These are phyloP conservation scores for Syzygium grande DNA, from an alignment of 345 rosid genomes.

Conservation along the genomic window DNA sequence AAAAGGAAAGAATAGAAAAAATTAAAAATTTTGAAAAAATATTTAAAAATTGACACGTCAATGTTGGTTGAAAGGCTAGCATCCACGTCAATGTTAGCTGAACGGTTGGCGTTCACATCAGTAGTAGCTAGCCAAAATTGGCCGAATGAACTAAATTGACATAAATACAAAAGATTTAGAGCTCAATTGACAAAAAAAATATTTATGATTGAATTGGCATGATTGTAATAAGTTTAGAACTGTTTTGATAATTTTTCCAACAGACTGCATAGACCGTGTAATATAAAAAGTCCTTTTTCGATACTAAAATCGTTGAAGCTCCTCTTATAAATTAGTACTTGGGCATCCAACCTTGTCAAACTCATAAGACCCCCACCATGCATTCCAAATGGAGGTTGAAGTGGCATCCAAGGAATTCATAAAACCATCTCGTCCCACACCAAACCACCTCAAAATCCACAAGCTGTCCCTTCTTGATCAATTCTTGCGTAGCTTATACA, in stretches of 20 bases:
- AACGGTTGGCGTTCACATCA: no score
- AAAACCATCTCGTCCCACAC: slow-evolving; percentile 34
- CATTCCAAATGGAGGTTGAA: slow-evolving; percentile 19
- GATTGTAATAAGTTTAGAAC: no score
- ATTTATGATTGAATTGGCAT: neutral
- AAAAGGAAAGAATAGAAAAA: no score
- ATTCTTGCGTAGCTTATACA: slow-evolving; percentile 11
- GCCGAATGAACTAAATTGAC: accelerated
- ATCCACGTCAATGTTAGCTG: neutral
- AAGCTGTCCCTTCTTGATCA: slow-evolving; percentile 35
- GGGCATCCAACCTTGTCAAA: no score
- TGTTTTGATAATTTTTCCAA: no score
- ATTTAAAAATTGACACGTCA: neutral
- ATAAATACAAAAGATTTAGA: neutral
- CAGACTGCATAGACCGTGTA: no score
- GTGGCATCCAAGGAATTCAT: slow-evolving; percentile 17
- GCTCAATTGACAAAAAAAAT: accelerated
- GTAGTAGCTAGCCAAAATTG: accelerated
- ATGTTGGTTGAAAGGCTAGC: accelerated
- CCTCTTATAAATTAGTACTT: neutral
- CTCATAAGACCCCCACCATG: neutral
- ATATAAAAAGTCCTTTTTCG: neutral
- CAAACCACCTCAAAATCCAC: slow-evolving; percentile 17
- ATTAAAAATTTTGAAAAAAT: no score
- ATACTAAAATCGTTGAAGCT: neutral